Base-by-base conservation (phyloP, 768 basidiomycete genomes). In the Termitomyces heimii region DNA sequence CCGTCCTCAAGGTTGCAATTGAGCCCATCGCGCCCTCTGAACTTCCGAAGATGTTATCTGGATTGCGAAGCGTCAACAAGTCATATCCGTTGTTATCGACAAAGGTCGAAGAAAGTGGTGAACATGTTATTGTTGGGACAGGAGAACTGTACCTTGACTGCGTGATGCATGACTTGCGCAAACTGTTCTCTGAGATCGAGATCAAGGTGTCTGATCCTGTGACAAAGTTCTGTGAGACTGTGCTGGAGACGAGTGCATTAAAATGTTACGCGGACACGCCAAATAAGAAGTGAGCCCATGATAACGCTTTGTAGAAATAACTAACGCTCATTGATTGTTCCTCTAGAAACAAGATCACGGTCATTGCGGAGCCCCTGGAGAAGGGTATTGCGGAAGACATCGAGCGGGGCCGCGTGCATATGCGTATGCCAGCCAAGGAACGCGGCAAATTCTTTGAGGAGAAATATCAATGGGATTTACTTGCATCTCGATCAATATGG, bases 191-290 rank as follows among this genome's bases (percentile, higher is more conserved):
- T 31, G 97, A 99, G 77, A 97, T 98, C 64, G 97, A 99, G 79
- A 98, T 99, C 80, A 99, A 99, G 77, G 94, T 98, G 14, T 98
- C 96, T 24, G 97, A 99, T 76, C 97, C 97, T 1, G 94, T 98
- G 39, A 96, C 94, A 16, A 93, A 94, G 68, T 99, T 99, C 76
- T 91, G 92, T 68, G 97, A 99, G 76, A 99, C 97, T 2, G 96
- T 98, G 22, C 77, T 98, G 62, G 97, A 99, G 77, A 98, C 96
- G 32, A 94, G 91, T 63, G 97, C 96, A 4, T 73, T 99, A 61
- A 99, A 98, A 73, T 98, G 96, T 68, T 99, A 99, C 71, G 97
- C 97, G 18, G 97, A 98, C 65, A 98, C 97, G 31, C 97, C 97
- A 6, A 99, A 99, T 75, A 98, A 99, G 76, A 94, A 93, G 94